These are phyloP conservation scores for Gypsophila paniculata DNA, from an alignment of 179 eudicot genomes.

Conservation along the genomic window DNA sequence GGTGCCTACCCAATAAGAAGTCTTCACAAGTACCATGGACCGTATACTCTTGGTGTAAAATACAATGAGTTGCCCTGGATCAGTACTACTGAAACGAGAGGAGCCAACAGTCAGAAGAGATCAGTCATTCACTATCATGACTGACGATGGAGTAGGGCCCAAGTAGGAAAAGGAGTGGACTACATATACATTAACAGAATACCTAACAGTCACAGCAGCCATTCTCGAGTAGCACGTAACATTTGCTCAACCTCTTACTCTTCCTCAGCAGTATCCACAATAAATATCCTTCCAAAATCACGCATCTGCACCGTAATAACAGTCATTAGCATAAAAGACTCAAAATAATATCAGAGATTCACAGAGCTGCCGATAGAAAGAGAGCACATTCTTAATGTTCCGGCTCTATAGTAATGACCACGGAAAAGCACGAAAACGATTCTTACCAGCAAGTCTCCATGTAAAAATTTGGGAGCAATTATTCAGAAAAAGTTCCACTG, in stretches of 20 bases:
- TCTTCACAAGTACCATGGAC: background rate
- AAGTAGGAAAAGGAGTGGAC: background rate
- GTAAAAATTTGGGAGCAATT: background rate
- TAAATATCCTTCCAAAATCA: background rate
- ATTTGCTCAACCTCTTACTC: constrained; percentile 10
- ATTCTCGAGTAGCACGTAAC: constrained; percentile 4
- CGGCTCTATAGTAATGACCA: background rate
- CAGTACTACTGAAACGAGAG: constrained; percentile 19
- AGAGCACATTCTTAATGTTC: background rate
- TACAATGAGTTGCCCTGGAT: constrained; percentile 3
- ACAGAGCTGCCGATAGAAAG: background rate
- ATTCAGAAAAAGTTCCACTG: constrained; percentile 2
- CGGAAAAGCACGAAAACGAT: constrained; percentile 8
- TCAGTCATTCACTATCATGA: background rate
- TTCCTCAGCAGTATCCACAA: constrained; percentile 18
- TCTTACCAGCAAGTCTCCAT: constrained; percentile 16
- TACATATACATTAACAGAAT: background rate
- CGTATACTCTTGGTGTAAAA: constrained; percentile 12
- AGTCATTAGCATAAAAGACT: background rate
- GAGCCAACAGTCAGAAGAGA: constrained; percentile 1
- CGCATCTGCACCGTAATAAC: constrained; percentile 16
- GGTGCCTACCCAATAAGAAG: constrained; percentile 21
- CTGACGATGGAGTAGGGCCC: background rate
- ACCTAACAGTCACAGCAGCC: constrained; percentile 19
- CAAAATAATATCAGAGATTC: background rate